Base-by-base conservation (phyloP, 2,329 filamentous ascomycete species). In the Talaromyces albobiverticillius region DNA sequence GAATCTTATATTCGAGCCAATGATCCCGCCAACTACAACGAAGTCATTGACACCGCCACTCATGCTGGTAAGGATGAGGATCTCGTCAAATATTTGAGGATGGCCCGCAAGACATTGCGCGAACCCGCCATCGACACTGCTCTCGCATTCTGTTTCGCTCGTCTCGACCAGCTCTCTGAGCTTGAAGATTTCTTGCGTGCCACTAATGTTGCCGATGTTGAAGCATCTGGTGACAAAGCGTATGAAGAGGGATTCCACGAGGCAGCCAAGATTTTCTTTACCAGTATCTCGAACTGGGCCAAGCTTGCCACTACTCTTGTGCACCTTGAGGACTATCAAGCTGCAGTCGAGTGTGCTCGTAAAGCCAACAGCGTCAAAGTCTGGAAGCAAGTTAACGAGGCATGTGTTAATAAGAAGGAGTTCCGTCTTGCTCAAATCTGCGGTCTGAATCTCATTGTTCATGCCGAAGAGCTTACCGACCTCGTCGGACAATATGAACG, bases 281-380 rank as follows among this genome's bases (percentile, higher is more conserved):
- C 85, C 53, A 97, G 90, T 77, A 95, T 99, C 70, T 99, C 94
- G 52, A 99, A 99, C 82, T 99, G 94, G 94, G 93, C 93, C 53
- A 99, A 99, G 80, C 86, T 99, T 65, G 92, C 94, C 13, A 97
- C 94, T 10, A 99, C 94, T 10, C 83, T 97, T 57, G 94, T 99
- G n/a, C 91, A 97, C 72, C 85, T 99, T 6, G 88, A 87, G 61
- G 94, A 99, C 64, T 97, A 99, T 78, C 95, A 99, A 75, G 90
- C 90, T 63, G 94, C 94, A 43, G 94, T 99, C 40, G 94, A 99
- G 72, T 96, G 91, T 67, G 94, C 95, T 23, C 89, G 94, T 71
- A 97, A 99, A 78, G 94, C 94, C 65, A 99, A 97, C 81, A 97
- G 90, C 74, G 92, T 96, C 75, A 96, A 95, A 79, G 94, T 99